Evolutionary conservation across 495 filamentous ascomycete species (phyloP), one percentile per base, ranked within the genome.

Genomic region (Podospora anserina): DNA sequence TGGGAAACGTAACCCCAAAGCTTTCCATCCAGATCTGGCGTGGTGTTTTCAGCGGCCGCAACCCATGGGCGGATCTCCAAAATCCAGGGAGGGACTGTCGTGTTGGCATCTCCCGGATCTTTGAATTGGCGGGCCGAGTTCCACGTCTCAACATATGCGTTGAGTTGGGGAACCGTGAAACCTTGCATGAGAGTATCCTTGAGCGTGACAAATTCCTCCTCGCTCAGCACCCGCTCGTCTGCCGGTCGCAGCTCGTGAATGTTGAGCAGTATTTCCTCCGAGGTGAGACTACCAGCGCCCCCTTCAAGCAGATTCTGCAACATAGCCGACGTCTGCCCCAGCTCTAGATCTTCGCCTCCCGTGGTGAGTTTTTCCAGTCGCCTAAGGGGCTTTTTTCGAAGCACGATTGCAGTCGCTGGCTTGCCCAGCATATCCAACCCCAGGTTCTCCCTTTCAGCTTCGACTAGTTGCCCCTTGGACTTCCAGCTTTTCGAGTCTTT

Each of bases 101-200:
- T 16, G 3, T 57, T 3, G 16, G 34, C 6, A 5, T 20, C 58
- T 3, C n/a, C 61, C n/a, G 65, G 61, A 15, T 74, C 69, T 16
- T 39, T 56, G 0, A 58, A 44, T 19, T 59, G 27, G 11, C 26
- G 68, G 27, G 65, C 34, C 67, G 65, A 64, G 7, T 65, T 20
- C 57, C 66, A 54, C 57, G 65, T 30, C 56, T 30, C 44, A 20
- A 82, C 66, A 63, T 86, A 87, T 18, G 63, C 66, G 20, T 54
- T 34, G 19, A 87, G 72, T 60, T 87, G 85, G 0, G 61, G 7
- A 20, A 5, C 72, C 5, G 81, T 78, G 68, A 86, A 87, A 16
- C 82, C 82, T 4, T 74, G 49, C 5, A 72, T 57, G 18, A 87
- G 71, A 7, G 69, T 68, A 5, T 70, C 19, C n/a, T 76, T 71